Evolutionary conservation across 352 stramenopile genomes (phyloP).

Genomic region (Globisporangium carolinianum): DNA sequence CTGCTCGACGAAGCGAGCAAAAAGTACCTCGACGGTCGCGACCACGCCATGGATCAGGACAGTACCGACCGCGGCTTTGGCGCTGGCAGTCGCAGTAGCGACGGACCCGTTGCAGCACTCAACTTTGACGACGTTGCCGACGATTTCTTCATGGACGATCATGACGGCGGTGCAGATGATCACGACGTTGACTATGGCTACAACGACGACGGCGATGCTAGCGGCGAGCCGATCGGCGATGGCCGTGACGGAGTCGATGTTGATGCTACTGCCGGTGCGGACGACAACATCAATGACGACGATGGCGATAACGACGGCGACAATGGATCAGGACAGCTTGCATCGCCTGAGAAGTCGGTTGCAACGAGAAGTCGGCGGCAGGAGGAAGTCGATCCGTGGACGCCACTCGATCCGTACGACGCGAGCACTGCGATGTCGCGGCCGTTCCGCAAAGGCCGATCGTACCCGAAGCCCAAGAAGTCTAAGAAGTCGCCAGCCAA

Average conservation of each 20-base stretch:
- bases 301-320: conserved; percentile 1
- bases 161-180: conserved; percentile 20
- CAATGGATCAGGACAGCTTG: too few species aligned
- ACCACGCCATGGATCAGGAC: conserved; percentile 11
- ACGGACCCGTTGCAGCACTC: conserved; percentile 19
- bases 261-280: background rate
- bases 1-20: conserved; percentile 74
- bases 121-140: conserved; percentile 35
- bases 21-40: conserved; percentile 43
- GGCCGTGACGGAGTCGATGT: background rate
- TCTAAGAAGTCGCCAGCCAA: conserved; percentile 28
- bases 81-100: conserved; percentile 1
- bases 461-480: conserved; percentile 49
- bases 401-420: conserved; percentile 69
- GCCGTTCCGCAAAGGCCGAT: conserved; percentile 71
- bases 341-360: too few species aligned
- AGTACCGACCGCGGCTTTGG: background rate
- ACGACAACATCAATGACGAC: conserved; percentile 1
- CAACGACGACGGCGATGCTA: background rate
- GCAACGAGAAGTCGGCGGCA: background rate
- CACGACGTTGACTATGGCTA: conserved; percentile 11
- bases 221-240: background rate
- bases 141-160: conserved; percentile 24
- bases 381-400: conserved; percentile 58
- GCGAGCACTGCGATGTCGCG: conserved; percentile 49